Evolutionary conservation across 768 basidiomycete species (phyloP).

Genomic region (Gymnopilus junonius): DNA sequence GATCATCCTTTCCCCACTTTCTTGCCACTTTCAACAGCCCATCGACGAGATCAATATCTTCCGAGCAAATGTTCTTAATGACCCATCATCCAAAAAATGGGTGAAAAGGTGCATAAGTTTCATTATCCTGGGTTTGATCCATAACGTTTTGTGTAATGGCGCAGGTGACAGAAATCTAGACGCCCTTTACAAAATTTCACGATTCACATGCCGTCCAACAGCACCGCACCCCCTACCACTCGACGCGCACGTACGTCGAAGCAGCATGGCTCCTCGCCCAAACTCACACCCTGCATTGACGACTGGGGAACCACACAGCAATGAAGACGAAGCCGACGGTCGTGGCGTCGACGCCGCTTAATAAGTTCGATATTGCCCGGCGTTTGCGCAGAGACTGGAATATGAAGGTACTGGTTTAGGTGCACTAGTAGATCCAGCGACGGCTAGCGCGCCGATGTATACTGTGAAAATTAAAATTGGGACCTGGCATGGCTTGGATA

Average conservation of each 20-base stretch:
- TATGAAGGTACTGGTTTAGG: slow-evolving; percentile 31
- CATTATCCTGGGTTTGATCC: too few species aligned
- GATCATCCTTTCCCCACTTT: too few species aligned
- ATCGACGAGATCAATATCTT: too few species aligned
- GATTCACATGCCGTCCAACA: slow-evolving; percentile 19
- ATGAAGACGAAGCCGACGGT: slow-evolving; percentile 47
- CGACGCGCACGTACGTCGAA: slow-evolving; percentile 41
- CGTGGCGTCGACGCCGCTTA: slow-evolving; percentile 47
- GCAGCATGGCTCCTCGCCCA: slow-evolving; percentile 45
- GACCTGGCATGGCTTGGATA: slow-evolving; percentile 53
- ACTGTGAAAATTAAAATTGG: slow-evolving; percentile 63
- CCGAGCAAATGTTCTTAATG: too few species aligned
- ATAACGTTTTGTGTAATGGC: too few species aligned
- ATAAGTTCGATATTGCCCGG: slow-evolving; percentile 30
- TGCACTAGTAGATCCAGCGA: slow-evolving; percentile 20
- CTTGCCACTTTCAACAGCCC: too few species aligned
- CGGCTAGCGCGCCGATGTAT: slow-evolving; percentile 52
- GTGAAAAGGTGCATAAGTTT: too few species aligned
- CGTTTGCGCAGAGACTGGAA: slow-evolving; percentile 36
- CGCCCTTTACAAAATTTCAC: too few species aligned
- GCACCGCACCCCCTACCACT: slow-evolving; percentile 51
- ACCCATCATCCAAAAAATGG: too few species aligned
- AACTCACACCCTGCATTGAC: slow-evolving; percentile 29
- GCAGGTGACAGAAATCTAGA: too few species aligned
- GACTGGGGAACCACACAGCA: slow-evolving; percentile 39